Base-by-base conservation (phyloP, 2,329 filamentous ascomycete genomes). In the Trichophyton equinum region DNA sequence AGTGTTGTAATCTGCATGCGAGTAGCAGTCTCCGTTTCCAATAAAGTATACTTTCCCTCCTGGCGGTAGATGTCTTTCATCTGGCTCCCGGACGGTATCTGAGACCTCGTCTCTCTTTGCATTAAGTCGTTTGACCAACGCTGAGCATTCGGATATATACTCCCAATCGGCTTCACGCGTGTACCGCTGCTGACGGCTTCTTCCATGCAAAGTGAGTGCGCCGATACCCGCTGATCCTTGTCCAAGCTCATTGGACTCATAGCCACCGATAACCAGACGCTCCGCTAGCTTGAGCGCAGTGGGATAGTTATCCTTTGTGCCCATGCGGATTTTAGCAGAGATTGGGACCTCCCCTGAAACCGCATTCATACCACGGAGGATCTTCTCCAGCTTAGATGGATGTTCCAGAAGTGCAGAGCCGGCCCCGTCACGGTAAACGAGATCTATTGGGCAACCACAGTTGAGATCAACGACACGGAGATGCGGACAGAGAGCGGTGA, bases 11-110 rank as follows among this genome's bases (percentile, higher is more conserved):
- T 97, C 91, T 36, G 85, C 77, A 73, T 97, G 91, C 3, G 91
- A 96, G 77, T 89, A 96, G 74, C 91, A 94, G 75, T 99, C 94
- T 56, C 94, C 94, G 73, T 99, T 99, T 67, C 94, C 94, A 66
- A 96, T 79, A 76, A 99, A 97, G 78, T 88, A 97, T 66, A 94
- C 84, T 66, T 85, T 86, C 81, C 83, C 82, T 8, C 80, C 77
- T 66, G 86, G 85, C 15, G 90, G 79, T 60, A 88, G 82, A 30
- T 86, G 85, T 66, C 88, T 85, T 33, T 81, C 81, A 71, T 97
- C 92, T 0, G 88, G 80, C 70, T 95, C 90, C 38, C 79, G 80
- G 40, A 84, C 78, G 0, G 94, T 99, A 73, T 99, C 94, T 4
- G 83, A 80, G 15, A 87, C 72, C 2, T 76, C 76, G 64, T 85